These are phyloP conservation scores for Phyllosticta ampelicida DNA, from an alignment of 2,329 filamentous ascomycete genomes.

Conservation along the genomic window DNA sequence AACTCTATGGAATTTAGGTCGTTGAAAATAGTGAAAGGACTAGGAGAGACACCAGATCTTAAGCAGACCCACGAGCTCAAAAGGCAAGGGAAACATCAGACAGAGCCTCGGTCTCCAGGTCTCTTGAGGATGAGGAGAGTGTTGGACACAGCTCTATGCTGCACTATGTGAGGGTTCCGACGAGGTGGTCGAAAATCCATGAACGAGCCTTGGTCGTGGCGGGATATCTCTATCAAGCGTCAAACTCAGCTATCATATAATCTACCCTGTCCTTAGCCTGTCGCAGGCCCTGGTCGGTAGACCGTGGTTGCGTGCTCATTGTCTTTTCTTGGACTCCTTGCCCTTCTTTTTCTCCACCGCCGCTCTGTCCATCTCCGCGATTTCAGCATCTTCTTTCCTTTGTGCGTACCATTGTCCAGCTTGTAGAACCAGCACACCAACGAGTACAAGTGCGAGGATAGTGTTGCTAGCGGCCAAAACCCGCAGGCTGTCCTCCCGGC, in stretches of 20 bases:
- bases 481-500: slow-evolving; percentile 78
- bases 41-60: no score
- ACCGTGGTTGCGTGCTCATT: slow-evolving; percentile 1
- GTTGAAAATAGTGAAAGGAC: no score
- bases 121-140: no score
- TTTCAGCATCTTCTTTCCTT: slow-evolving; percentile 78
- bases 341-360: slow-evolving; percentile 38
- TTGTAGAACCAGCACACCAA: slow-evolving; percentile 87
- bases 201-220: background rate
- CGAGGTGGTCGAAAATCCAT: background rate
- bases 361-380: slow-evolving; percentile 51
- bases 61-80: no score
- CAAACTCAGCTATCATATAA: background rate
- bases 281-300: background rate
- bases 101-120: no score
- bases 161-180: background rate
- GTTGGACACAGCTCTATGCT: background rate
- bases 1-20: no score
- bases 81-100: no score
- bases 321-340: slow-evolving; percentile 22
- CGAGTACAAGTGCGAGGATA: slow-evolving; percentile 81
- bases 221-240: background rate
- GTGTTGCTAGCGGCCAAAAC: slow-evolving; percentile 93
- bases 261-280: background rate
- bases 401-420: slow-evolving; percentile 98